Evolutionary conservation across 805 yeast species (phyloP), one percentile per base, ranked within the genome.

Genomic region (Pichia scutulata): DNA sequence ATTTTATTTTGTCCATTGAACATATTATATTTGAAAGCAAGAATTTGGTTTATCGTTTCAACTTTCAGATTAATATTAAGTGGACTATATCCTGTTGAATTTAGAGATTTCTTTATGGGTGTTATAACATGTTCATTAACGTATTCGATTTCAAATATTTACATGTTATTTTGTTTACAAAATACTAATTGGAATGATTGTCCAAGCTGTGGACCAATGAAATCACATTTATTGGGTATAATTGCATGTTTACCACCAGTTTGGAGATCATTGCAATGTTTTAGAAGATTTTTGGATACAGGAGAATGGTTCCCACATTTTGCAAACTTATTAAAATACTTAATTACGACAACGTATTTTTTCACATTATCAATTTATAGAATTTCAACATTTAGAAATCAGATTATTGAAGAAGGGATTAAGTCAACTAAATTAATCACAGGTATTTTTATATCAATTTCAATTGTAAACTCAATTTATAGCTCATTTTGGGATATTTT

Each of bases 281-380:
- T 85, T 33, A 73, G 99, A 59, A 93, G 99, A 75, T 93, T 76
- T 62, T 78, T 82, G 24, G 99, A 93, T 62, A 85, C 97, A 0
- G 92, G 95, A 2, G 96, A 90, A 60, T 84, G 90, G 86, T 93
- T 93, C 63, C 99, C 99, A 0, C 99, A 93, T 73, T 69, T 92
- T 54, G 90, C 96, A 10, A 93, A 93, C 60, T 86, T 88, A 72
- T 59, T 73, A 30, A 93, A 93, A 66, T 93, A 92, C 64, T 60
- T 76, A 1, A 67, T 84, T 26, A 76, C 90, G 1, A 75, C 86
- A 3, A 58, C 76, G 18, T 89, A 86, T 65, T 82, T 86, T 65
- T 78, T 81, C 58, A 70, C 82, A 7, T 72, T 93, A 57, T 85
- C 95, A 68, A 67, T 84, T 19, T 90, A 86, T 64, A 78, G 98